Evolutionary conservation across 2,329 filamentous ascomycete species (phyloP), one percentile per base, ranked within the genome.

Genomic region (Penicillium concentricum): DNA sequence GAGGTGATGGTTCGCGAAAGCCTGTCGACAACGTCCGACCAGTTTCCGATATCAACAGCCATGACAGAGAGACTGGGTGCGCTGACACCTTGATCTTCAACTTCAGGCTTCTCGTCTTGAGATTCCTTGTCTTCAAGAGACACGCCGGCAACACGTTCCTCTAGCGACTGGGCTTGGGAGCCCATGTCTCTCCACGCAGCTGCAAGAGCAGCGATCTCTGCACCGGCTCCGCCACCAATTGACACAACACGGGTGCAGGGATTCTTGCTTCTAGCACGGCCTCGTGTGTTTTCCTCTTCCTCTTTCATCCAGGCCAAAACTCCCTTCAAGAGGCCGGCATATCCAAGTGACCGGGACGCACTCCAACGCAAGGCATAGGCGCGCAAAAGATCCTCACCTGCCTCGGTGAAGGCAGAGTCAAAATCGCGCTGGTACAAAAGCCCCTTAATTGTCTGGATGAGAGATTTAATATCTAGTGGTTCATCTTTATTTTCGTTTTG

Each of bases 301-400:
- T 51, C 45, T 43, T 35, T 38, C 54, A 70, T 59, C 54, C 59
- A 62, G 41, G 32, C 64, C 64, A 62, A 77, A 53, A 67, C 75
- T 60, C 59, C 69, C 59, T 67, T 71, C 24, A 87, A 79, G 16
- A 87, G 70, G n/a, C 82, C 78, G n/a, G 85, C 79, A 75, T 97
- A 97, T 61, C 88, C 91, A 51, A 97, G 77, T 0, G 92, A 89
- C 51, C 94, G 82, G 51, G 89, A 89, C 2, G 93, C 90, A 74
- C 92, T 96, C 92, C 93, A 99, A 66, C 94, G 80, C 52, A 91
- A 84, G 9, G 91, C 91, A 78, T 99, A 99, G 10, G 89, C 90
- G 59, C 89, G 85, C 18, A 97, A 81, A 65, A 88, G 84, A 43
- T 88, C 85, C 54, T 85, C 81, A 44, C 81, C 81, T 0, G 86